These are phyloP conservation scores for Trypanosoma grayi DNA, from an alignment of 208 protist genomes.

Conservation along the genomic window DNA sequence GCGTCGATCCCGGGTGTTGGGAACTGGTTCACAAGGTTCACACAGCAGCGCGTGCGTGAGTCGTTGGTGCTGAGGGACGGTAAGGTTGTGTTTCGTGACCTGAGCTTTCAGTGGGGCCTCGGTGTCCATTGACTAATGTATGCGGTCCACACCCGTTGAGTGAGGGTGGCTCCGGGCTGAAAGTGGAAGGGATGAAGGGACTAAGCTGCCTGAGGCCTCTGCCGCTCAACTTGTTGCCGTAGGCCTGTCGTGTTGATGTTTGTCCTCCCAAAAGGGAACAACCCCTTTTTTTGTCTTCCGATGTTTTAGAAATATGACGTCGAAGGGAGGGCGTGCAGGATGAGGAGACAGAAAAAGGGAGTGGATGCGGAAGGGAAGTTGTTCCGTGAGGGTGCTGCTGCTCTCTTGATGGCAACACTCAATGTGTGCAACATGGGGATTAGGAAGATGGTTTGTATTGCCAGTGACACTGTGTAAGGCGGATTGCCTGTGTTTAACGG, in stretches of 20 bases:
- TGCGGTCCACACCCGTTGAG: not conserved
- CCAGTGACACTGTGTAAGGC: not conserved
- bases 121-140: conserved; percentile 30
- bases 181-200: too few relatives aligned
- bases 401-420: not conserved
- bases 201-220: too few relatives aligned
- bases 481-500: not conserved
- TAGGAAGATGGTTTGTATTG: not conserved
- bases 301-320: too few relatives aligned
- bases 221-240: too few relatives aligned
- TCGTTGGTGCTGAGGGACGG: conserved; percentile 70
- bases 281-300: too few relatives aligned
- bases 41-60: conserved; percentile 61
- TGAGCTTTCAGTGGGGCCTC: conserved; percentile 71
- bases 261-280: not conserved
- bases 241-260: too few relatives aligned
- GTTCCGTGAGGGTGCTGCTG: too few relatives aligned
- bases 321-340: too few relatives aligned
- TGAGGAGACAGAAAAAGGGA: not conserved
- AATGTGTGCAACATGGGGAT: not conserved
- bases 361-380: not conserved
- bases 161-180: too few relatives aligned
- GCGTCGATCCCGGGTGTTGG: conserved; percentile 50
- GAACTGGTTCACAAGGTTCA: conserved; percentile 50
- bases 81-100: conserved; percentile 64